A percentile compares a stretch with the other conserved stretches of the same genome.
Conservation (phyloP, 208 protist species). For the Trypanosoma grayi region DNA sequence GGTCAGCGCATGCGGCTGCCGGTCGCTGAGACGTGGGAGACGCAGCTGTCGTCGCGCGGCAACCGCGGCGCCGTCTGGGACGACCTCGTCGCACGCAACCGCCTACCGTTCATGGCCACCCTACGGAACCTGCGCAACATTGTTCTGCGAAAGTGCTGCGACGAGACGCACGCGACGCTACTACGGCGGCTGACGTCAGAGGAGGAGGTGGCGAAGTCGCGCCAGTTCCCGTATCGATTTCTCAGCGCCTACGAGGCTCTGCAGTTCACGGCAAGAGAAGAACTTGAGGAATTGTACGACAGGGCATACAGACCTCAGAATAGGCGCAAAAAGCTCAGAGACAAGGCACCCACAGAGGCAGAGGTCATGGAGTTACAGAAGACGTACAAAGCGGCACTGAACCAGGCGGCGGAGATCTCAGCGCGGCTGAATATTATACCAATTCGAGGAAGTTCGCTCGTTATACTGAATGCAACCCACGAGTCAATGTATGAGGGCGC, state of each 20-base stretch:
- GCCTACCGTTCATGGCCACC: slow-evolving; percentile 95
- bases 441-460: slow-evolving; percentile 81
- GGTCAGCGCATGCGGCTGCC: slow-evolving; percentile 93
- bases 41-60: slow-evolving; percentile 70
- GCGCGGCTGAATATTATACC: slow-evolving; percentile 87
- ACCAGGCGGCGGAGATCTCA: slow-evolving; percentile 73
- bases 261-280: too few relatives aligned
- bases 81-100: slow-evolving; percentile 65
- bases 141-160: slow-evolving; percentile 60
- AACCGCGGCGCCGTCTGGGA: slow-evolving; percentile 92
- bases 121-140: slow-evolving; percentile 96
- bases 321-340: background rate
- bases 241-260: slow-evolving; percentile 91
- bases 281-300: slow-evolving; percentile 24
- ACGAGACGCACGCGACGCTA: slow-evolving; percentile 55
- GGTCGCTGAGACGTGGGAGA: slow-evolving; percentile 93
- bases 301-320: background rate
- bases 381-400: slow-evolving; percentile 63
- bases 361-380: slow-evolving; percentile 25
- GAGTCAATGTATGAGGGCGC: slow-evolving; percentile 27
- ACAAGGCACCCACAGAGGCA: background rate
- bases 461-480: slow-evolving; percentile 66
- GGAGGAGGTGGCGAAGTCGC: slow-evolving; percentile 66
- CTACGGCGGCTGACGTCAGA: slow-evolving; percentile 40
- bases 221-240: slow-evolving; percentile 93